phyloP scores from a whole-genome alignment of 1,284 basidiomycete species.

The Apiotrichum veenhuisii region DNA sequence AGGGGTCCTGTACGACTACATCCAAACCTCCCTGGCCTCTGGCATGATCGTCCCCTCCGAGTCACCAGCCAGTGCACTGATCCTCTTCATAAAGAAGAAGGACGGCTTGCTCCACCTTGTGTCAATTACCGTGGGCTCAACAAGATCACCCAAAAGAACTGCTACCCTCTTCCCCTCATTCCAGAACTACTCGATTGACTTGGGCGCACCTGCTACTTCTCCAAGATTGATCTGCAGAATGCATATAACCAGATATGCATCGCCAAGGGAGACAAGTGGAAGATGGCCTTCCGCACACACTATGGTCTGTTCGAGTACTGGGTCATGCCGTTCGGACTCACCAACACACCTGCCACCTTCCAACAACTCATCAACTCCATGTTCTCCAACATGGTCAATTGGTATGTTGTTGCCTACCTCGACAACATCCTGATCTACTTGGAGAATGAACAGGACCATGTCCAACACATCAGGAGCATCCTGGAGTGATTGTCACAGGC shows the following conservation, averaged over 20 bases:
- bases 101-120: conserved; percentile 49
- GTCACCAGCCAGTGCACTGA: conserved; percentile 42
- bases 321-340: conserved; percentile 51
- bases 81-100: conserved; percentile 53
- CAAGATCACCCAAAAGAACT: conserved; percentile 48
- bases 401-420: conserved; percentile 38
- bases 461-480: conserved; percentile 34
- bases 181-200: conserved; percentile 38
- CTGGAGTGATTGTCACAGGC: conserved; percentile 44
- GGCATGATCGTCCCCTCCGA: conserved; percentile 38
- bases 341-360: conserved; percentile 41
- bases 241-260: conserved; percentile 43
- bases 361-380: conserved; percentile 40
- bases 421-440: conserved; percentile 52
- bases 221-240: conserved; percentile 39
- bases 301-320: conserved; percentile 48
- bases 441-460: conserved; percentile 45
- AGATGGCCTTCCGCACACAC: conserved; percentile 46
- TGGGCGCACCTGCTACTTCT: conserved; percentile 30
- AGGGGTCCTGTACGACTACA: conserved; percentile 44
- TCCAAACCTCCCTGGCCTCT: conserved; percentile 50
- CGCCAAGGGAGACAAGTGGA: conserved; percentile 38
- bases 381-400: conserved; percentile 33
- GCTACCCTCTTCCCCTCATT: conserved; percentile 29
- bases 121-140: conserved; percentile 55